Percentiles rank a stretch among this genome's conserved stretches.
Evolutionary conservation across 2,329 filamentous ascomycete species (phyloP).

Genomic region (Talaromyces funiculosus): DNA sequence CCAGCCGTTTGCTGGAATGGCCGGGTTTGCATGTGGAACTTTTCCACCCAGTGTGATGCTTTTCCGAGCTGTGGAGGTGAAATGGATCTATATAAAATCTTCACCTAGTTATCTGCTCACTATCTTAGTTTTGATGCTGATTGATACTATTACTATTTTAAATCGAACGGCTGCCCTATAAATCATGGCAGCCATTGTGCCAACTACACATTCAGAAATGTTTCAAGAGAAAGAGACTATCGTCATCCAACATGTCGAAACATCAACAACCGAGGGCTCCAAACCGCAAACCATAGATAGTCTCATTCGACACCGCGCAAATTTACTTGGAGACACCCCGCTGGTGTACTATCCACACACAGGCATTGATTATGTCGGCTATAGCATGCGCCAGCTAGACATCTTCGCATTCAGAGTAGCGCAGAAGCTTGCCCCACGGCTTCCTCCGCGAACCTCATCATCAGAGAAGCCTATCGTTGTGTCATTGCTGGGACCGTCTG

Average conservation of each 20-base stretch:
- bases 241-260: background rate
- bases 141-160: too few relatives aligned
- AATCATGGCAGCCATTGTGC: background rate
- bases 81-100: constrained; percentile 2
- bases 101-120: background rate
- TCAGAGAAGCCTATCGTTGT: constrained; percentile 35
- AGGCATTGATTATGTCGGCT: constrained; percentile 44
- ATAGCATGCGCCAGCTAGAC: constrained; percentile 44
- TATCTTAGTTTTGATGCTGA: background rate
- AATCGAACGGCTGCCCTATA: too few relatives aligned
- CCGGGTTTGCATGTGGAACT: background rate
- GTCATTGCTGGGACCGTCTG: constrained; percentile 49
- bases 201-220: background rate
- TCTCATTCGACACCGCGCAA: constrained; percentile 35
- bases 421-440: constrained; percentile 21
- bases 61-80: background rate
- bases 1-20: too few relatives aligned
- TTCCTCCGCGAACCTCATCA: constrained; percentile 22
- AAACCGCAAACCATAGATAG: constrained; percentile 33
- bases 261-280: background rate
- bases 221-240: background rate
- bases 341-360: constrained; percentile 43
- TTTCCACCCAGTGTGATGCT: constrained; percentile 4
- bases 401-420: constrained; percentile 28
- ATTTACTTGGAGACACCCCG: constrained; percentile 28